A percentile compares a stretch with the other conserved stretches of the same genome.
Evolutionary conservation across 140 eudicot species (phyloP).

Genomic region (Senecio squalidus): DNA sequence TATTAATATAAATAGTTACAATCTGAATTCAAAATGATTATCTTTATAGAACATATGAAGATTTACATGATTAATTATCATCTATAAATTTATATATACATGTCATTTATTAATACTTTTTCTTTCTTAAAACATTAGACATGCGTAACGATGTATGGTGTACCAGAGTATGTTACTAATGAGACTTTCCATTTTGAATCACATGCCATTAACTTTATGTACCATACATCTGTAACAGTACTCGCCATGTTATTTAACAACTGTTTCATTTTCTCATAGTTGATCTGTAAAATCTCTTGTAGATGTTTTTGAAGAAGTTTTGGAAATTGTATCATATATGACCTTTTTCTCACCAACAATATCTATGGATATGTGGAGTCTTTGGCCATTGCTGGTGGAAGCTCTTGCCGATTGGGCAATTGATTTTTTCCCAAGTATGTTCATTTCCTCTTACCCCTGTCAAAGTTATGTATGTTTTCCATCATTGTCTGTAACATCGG

Average conservation of each 20-base stretch:
- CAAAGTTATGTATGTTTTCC: not conserved
- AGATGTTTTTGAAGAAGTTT: slow-evolving; percentile 96
- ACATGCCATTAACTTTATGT: not conserved
- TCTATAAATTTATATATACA: not conserved
- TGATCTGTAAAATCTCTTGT: slow-evolving; percentile 18
- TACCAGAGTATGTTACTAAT: too few relatives aligned
- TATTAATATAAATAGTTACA: too few relatives aligned
- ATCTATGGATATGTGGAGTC: slow-evolving; percentile 25
- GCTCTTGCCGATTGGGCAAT: not conserved
- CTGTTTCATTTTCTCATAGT: slow-evolving; percentile 10
- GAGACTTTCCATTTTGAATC: not conserved
- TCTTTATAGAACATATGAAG: not conserved
- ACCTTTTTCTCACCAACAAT: slow-evolving; percentile 87
- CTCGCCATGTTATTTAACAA: not conserved
- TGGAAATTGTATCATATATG: slow-evolving; percentile 95
- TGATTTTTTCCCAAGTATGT: not conserved
- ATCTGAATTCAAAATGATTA: too few relatives aligned
- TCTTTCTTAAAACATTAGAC: not conserved
- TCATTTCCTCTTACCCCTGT: not conserved
- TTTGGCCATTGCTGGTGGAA: not conserved
- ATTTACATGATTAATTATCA: not conserved
- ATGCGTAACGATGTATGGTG: not conserved
- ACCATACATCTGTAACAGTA: not conserved
- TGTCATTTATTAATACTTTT: not conserved
- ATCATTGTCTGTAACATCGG: slow-evolving; percentile 10